Evolutionary conservation across 2,329 filamentous ascomycete genomes (phyloP), one percentile per base, ranked within the genome.

Genomic region (Clonostachys sp.): DNA sequence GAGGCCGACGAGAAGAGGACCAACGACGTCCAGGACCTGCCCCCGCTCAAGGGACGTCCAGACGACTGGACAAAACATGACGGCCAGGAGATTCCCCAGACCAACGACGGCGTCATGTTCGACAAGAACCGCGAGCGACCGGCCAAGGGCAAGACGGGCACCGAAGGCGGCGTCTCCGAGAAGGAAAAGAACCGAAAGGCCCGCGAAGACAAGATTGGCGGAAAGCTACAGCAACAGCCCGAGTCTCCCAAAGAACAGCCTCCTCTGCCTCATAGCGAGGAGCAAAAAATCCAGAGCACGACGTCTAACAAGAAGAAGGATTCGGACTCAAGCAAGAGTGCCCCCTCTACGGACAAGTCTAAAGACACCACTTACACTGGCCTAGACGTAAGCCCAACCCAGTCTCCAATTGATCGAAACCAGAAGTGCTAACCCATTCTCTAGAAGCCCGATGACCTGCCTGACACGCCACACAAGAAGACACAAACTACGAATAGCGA

Each of bases 81-180:
- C 46, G 81, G 81, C 55, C 77, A 77, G 59, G 80, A 76, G 64
- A 81, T 85, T 18, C 81, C 81, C 30, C 73, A 82, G 53, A 73
- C 71, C 51, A 84, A 85, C 55, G 83, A 95, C 62, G 90, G 91
- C 39, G 90, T 96, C 49, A 96, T 96, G 92, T 88, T 95, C 61
- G 91, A 96, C 65, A 88, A 86, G 53, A 80, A 87, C 61, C 77
- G 90, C 54, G 70, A 78, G 36, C 78, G 81, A 39, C 89, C 91
- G 5, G 91, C 91, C 62, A 80, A 91, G 63, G 92, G 91, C 42
- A 95, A 89, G 3, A 89, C 87, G 5, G 92, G 92, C 38, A 95
- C 89, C 2, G 88, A 91, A 61, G 91, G 91, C 12, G 91, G 92
- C 45, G 89, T 97, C 40, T 90, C 86, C 24, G 87, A 91, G 62